Evolutionary conservation across 495 filamentous ascomycete genomes (phyloP), one percentile per base, ranked within the genome.

Genomic region (Podospora sp.): DNA sequence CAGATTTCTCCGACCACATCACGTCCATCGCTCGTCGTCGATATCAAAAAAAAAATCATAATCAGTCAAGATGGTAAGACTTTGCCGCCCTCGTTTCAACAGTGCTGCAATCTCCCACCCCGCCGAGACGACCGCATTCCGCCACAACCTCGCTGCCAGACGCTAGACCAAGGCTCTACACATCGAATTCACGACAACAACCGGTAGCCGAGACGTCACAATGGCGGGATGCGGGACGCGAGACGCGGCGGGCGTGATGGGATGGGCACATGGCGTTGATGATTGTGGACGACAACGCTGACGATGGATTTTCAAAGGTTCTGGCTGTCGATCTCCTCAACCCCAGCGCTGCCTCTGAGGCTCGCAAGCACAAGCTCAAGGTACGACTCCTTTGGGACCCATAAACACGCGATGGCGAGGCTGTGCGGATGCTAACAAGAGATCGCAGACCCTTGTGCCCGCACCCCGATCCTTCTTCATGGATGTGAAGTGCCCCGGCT

Each of bases 401-500:
- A 12, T 18, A 18, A 46, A 14, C 11, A 14, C 12, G 40, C 40
- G 12, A 14, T 14, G 40, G 40, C 12, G 16, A 46, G 5, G 40
- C 5, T 18, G 14, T 46, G 40, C 12, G 40, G 40, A 46, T 46
- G 40, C 40, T 46, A 46, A 46, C 40, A 6, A 46, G 16, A 14
- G 5, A 46, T 46, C 40, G 66, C 72, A 97, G 95, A 91, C 86
- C 64, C 90, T 99, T 76, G 95, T 99, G 77, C 95, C 95, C 74
- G 89, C 88, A 66, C 95, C 95, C 69, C 92, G 95, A 75, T 97
- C 93, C 73, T 99, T 98, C 90, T 99, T 99, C 89, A 99, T 99
- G 95, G 95, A 99, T 76, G 95, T 99, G 84, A 99, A 97, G 88
- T 99, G 95, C 90, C 95, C 94, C 78, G 95, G 95, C 77, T 99